Evolutionary conservation across 139 green algal species (phyloP), one percentile per base, ranked within the genome.

Genomic region (Parachlorella kessleri): DNA sequence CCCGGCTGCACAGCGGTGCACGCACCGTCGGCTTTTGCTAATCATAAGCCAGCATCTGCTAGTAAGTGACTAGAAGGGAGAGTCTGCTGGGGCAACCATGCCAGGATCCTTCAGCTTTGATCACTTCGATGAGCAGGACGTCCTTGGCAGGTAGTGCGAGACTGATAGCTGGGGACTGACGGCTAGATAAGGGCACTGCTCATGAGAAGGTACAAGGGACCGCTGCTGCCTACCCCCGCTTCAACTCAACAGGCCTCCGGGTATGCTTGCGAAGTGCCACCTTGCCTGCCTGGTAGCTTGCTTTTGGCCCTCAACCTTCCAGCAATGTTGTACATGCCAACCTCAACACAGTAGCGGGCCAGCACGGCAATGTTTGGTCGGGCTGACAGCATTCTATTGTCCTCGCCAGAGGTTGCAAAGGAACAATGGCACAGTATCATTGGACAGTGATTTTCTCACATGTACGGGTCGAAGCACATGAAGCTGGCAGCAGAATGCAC

Each of bases 221-320:
- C 74, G 18, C 35, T 72, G 66, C n/a, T n/a, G n/a, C n/a, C n/a
- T n/a, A n/a, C n/a, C n/a, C n/a, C n/a, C n/a, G n/a, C n/a, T n/a
- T n/a, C n/a, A n/a, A n/a, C n/a, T 72, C 64, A 33, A 72, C 64
- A 40, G 63, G 63, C 21, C 37, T 32, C 2, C 63, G 72, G 64
- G 72, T 63, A 7, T 64, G 40, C 6, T 73, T 73, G 14, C 74
- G 74, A 63, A 79, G 63, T 26, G 26, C 8, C 21, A 28, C 72
- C 1, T 39, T 28, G 26, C 24, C 26, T 2, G 36, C 30, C 55
- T n/a, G n/a, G n/a, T n/a, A 37, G 6, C 36, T 36, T 67, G 6
- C 71, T 26, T 21, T 53, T 73, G 38, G 64, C 35, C 7, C 3
- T 18, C 3, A 32, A 9, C 33, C 65, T 40, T 4, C 10, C 32